phyloP scores from a whole-genome alignment of 1,284 basidiomycete species.

The Austroboletus niveus region DNA sequence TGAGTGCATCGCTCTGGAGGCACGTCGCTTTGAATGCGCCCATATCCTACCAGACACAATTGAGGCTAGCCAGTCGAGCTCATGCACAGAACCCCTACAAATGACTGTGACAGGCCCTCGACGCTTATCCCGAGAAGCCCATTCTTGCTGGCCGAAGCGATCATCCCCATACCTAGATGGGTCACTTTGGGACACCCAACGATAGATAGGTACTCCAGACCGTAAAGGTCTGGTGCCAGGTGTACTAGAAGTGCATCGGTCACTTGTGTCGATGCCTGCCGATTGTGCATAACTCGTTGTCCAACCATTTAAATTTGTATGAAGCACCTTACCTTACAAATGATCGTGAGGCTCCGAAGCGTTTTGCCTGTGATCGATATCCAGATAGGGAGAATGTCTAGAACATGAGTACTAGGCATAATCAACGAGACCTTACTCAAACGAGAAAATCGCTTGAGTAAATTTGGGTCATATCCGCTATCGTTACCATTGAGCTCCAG shows the following conservation, averaged over 20 bases:
- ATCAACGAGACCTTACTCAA: slow-evolving; percentile 59
- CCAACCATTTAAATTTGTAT: background rate
- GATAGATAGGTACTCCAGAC: slow-evolving; percentile 55
- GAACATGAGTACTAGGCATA: slow-evolving; percentile 62
- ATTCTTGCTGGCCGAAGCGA: slow-evolving; percentile 42
- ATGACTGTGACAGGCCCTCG: slow-evolving; percentile 59
- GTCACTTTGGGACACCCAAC: slow-evolving; percentile 70
- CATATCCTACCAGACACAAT: slow-evolving; percentile 45
- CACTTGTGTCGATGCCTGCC: slow-evolving; percentile 52
- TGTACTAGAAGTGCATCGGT: slow-evolving; percentile 52
- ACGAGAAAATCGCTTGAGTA: slow-evolving; percentile 48
- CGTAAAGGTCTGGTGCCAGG: slow-evolving; percentile 46
- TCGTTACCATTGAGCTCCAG: slow-evolving; percentile 70
- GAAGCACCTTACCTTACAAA: slow-evolving; percentile 56
- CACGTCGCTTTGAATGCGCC: slow-evolving; percentile 43
- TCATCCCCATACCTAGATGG: slow-evolving; percentile 50
- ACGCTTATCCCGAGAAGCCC: slow-evolving; percentile 56
- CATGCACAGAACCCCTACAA: slow-evolving; percentile 43
- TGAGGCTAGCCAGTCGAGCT: slow-evolving; percentile 6
- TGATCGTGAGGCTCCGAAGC: slow-evolving; percentile 55
- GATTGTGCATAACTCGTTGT: background rate
- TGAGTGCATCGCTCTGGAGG: slow-evolving; percentile 36
- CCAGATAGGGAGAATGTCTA: slow-evolving; percentile 52
- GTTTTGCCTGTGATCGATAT: slow-evolving; percentile 40
- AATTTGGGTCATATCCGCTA: slow-evolving; percentile 44